Evolutionary conservation across 768 basidiomycete genomes (phyloP), one percentile per base, ranked within the genome.

Genomic region (Rhodosporidiobolus odoratus): DNA sequence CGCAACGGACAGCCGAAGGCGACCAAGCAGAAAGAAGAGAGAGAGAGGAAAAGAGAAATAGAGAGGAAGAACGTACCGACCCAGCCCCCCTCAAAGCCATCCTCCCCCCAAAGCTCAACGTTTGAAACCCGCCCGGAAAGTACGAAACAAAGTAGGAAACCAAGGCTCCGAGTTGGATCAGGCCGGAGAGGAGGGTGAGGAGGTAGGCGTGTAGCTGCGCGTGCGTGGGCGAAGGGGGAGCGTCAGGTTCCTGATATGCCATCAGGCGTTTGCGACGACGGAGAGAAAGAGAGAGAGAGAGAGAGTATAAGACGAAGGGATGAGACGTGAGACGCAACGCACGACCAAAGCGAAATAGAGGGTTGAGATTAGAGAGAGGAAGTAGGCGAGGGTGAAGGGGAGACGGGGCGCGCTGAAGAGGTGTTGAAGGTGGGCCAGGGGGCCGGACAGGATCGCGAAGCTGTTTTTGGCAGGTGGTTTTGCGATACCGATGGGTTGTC

Each of bases 341-440:
- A 95, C 93, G 54, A 88, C 91, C 40, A 99, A 83, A 2, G 94
- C 87, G 78, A 96, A 95, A 79, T 92, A 95, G 19, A 98, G 83
- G 2, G 96, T 98, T 19, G 93, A 83, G 21, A 84, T 89, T 4
- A 98, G 82, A 65, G 90, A 92, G 35, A 82, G 81, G 74, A 99
- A 85, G 80, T 98, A 99, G 9, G 92, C 84, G 41, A 83, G 76
- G 32, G 89, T 87, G 79, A 81, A 81, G 2, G 80, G 80, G 0
- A 80, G 72, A 17, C 80, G 76, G 45, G 79, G 79, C 30, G 72
- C 58, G 1, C 74, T 71, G 48, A 80, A 66, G 69, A 83, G 84
- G 77, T 99, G 96, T 80, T 92, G 94, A 73, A 91, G 50, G 80
- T 98, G 95, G 77, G 91, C 92, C 80, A 92, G 81, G 40, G 95